Base-by-base conservation (phyloP, 2,329 filamentous ascomycete species). In the Penicillium sp. region DNA sequence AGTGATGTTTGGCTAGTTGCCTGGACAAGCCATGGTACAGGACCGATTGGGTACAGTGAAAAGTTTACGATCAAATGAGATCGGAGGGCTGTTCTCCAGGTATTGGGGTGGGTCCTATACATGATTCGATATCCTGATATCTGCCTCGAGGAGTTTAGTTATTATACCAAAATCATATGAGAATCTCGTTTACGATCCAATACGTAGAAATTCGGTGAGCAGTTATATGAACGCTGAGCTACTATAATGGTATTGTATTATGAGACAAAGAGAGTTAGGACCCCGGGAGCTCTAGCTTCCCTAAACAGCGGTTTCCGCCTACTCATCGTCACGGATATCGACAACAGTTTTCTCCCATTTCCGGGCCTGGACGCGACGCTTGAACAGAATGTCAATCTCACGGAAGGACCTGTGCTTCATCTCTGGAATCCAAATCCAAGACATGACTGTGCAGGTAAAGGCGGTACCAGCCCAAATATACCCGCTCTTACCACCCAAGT, bases 291-390 rank as follows among this genome's bases (percentile, higher is more conserved):
- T 18, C 18, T 18, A 18, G 18, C 57, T 58, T 57, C 46, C 50
- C 54, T 51, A 41, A 57, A 57, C 41, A 54, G 48, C 56, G 57
- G 59, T 58, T 58, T 58, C 61, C 61, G 66, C 68, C 71, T 87
- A 88, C 77, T 86, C 81, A 69, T 88, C 83, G 64, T 85, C 85
- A 21, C 81, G 68, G 50, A 86, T 70, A 64, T 86, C 81, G 67
- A 88, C 62, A 1, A 56, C 56, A 1, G 60, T 65, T 32, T 60
- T 2, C 52, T 56, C 59, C 63, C 63, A 66, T 27, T 66, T 65
- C 66, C 84, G 79, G 61, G 83, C 83, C 0, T 69, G 76, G 29
- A 85, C 69, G 49, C 70, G 69, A 62, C 83, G 81, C 50, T 75
- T 77, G 76, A 84, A 84, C 66, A 84, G 49, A 61, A 84, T 84